These are phyloP conservation scores for Triangularia verruculosa DNA, from an alignment of 2,329 filamentous ascomycete species.

Conservation along the genomic window DNA sequence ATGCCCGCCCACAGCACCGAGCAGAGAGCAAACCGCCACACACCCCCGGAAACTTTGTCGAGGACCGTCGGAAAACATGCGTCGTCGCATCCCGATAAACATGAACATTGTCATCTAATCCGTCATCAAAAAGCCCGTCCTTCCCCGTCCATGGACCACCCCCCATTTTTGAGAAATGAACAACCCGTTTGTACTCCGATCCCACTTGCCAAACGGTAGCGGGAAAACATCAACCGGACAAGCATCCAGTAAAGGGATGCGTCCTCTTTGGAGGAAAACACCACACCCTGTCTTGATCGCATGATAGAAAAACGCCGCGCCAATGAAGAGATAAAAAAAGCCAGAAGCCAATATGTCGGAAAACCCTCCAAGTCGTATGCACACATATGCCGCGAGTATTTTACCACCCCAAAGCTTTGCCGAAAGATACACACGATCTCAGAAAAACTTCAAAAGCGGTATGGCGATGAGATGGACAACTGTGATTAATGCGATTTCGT, in stretches of 20 bases:
- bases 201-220: background rate
- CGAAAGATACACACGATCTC: background rate
- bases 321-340: conserved; percentile 4
- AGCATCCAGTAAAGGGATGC: conserved; percentile 1
- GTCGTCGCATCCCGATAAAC: background rate
- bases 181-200: conserved; percentile 1
- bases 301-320: conserved; percentile 12
- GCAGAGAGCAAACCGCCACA: background rate
- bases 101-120: conserved; percentile 1
- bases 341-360: conserved; percentile 8
- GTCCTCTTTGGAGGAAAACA: background rate
- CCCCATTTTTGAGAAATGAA: background rate
- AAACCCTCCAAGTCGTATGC: conserved; percentile 7
- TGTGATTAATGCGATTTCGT: background rate
- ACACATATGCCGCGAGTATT: conserved; percentile 11
- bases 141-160: background rate
- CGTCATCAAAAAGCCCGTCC: background rate
- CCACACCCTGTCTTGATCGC: conserved; percentile 4
- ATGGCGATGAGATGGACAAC: background rate
- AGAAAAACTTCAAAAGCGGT: background rate
- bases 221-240: background rate
- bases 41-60: background rate
- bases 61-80: background rate
- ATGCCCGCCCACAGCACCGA: background rate
- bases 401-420: background rate